Base-by-base conservation (phyloP, 2,329 filamentous ascomycete species). In the Neopestalotiopsis sp. region DNA sequence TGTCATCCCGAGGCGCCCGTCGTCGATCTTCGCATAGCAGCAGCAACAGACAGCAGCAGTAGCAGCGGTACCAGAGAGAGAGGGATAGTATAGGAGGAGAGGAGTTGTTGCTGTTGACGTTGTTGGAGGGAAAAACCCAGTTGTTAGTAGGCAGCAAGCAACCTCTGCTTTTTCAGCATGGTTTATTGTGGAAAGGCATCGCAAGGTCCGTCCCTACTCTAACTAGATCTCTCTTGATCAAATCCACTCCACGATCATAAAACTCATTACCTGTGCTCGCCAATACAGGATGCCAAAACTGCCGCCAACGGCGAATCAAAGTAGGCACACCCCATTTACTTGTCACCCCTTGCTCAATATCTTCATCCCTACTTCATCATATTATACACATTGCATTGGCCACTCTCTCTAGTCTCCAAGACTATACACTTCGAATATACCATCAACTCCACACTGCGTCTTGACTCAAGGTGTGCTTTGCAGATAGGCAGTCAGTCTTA, bases 141-240 rank as follows among this genome's bases (percentile, higher is more conserved):
- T 38, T 7, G 34, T 38, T 28, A 52, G 17, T 14, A 52, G 9
- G 45, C 45, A 17, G 45, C 45, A n/a, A 24, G 20, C 17, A 52
- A 32, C 60, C 38, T 40, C n/a, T 28, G 24, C 24, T 28, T 45
- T 56, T 65, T 6, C 30, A 74, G 72, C 74, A 88, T 88, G 86
- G 85, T 88, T 60, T 88, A 87, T 77, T 88, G 86, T 72, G 86
- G 86, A 59, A 88, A 88, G 76, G 86, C 86, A 72, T 88, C 86
- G 6, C 82, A 86, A 74, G 85, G 85, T 68, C 65, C 65, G 65
- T 67, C 59, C 49, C 20, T 34, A 13, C 30, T 28, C 17, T 52
- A n/a, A 7, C 20, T 52, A 28, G 24, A 28, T 28, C 17, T 52
- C 45, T 52, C 34, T 9, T 30, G 12, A 20, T 24, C 20, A 20